A percentile compares a stretch with the other conserved stretches of the same genome.
Conservation (phyloP, 768 basidiomycete species). For the Fomitopsis serialis region DNA sequence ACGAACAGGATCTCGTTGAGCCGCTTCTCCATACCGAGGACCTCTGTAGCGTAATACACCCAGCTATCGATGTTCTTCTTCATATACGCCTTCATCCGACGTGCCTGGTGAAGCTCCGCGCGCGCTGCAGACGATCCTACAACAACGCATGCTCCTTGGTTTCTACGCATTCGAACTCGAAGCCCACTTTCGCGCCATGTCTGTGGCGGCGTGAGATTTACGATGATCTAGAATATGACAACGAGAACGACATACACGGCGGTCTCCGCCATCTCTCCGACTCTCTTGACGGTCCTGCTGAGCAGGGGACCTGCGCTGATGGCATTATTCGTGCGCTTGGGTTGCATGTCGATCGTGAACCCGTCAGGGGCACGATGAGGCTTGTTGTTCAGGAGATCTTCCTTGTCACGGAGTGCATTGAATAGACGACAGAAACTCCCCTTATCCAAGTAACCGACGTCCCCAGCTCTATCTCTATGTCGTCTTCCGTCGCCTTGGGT, state of each 20-base stretch:
- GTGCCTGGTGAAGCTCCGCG: background rate
- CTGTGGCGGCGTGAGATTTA: background rate
- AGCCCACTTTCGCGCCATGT: background rate
- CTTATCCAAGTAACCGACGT: slow-evolving; percentile 4
- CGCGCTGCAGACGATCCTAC: background rate
- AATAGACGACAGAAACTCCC: slow-evolving; percentile 7
- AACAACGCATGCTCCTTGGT: slow-evolving; percentile 5
- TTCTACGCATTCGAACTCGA: slow-evolving; percentile 1
- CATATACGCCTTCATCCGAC: slow-evolving; percentile 1
- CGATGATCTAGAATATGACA: background rate
- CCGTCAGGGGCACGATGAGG: background rate
- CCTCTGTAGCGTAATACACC: background rate
- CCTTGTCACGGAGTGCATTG: slow-evolving; percentile 1
- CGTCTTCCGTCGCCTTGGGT: background rate
- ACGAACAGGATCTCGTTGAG: slow-evolving; percentile 5
- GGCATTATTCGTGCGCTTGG: background rate
- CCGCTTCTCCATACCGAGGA: background rate
- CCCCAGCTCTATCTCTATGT: slow-evolving; percentile 2
- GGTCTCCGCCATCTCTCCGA: background rate
- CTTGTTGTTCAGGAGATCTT: slow-evolving; percentile 5
- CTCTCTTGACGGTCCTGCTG: slow-evolving; percentile 2
- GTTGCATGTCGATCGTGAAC: background rate
- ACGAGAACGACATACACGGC: background rate
- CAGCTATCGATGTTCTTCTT: background rate
- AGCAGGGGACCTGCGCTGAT: background rate